Percentiles rank a stretch among this genome's conserved stretches.
phyloP scores from a whole-genome alignment of 805 yeast species.

The Candida nitratophila region DNA sequence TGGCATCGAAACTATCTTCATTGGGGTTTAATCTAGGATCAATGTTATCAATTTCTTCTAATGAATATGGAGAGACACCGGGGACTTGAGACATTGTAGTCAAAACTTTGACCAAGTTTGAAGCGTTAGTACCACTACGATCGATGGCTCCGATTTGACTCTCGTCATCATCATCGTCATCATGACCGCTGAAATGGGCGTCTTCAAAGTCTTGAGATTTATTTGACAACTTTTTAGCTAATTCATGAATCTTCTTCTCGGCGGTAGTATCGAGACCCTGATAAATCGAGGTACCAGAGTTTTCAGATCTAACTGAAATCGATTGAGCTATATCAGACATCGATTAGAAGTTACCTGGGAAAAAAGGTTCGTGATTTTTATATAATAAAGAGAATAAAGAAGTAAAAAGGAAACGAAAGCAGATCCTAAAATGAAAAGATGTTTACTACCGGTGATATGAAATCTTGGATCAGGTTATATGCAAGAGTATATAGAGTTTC shows the following conservation, averaged over 20 bases:
- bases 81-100: conserved; percentile 48
- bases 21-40: conserved; percentile 51
- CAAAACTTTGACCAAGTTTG: conserved; percentile 26
- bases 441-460: too few relatives aligned
- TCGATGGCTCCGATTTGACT: conserved; percentile 21
- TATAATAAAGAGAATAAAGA: too few relatives aligned
- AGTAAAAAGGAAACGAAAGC: too few relatives aligned
- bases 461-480: too few relatives aligned
- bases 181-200: not conserved
- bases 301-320: conserved; percentile 20
- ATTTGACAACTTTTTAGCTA: conserved; percentile 34
- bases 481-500: too few relatives aligned
- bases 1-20: conserved; percentile 50
- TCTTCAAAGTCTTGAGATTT: not conserved
- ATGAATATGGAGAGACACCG: conserved; percentile 33
- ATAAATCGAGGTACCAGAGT: conserved; percentile 15
- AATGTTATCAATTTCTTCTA: not conserved
- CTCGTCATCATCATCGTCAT: not conserved
- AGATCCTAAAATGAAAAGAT: too few relatives aligned
- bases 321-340: conserved; percentile 8
- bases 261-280: conserved; percentile 31
- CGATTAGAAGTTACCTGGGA: too few relatives aligned
- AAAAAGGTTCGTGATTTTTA: too few relatives aligned
- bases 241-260: conserved; percentile 27
- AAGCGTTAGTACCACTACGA: conserved; percentile 1